Evolutionary conservation across 495 filamentous ascomycete species (phyloP).

Genomic region (Tuber aestivum): DNA sequence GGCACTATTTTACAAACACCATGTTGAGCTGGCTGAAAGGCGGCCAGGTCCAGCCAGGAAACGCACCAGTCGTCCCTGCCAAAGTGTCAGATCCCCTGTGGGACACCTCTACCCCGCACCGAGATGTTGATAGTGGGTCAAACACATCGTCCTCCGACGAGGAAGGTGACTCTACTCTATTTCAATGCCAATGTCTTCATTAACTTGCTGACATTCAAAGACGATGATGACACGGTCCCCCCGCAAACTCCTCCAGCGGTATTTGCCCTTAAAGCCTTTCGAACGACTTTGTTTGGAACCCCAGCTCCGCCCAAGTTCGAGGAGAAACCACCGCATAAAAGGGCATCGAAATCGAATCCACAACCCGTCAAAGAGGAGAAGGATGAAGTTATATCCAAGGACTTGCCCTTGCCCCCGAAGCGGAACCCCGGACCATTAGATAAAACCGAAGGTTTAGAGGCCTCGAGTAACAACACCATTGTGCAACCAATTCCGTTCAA

Average conservation of each 20-base stretch:
- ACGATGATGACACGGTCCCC: conserved; percentile 54
- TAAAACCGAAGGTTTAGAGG: conserved; percentile 7
- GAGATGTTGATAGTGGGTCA: conserved; percentile 38
- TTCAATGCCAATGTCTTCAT: conserved; percentile 7
- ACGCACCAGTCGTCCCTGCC: conserved; percentile 12
- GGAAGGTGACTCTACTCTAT: conserved; percentile 37
- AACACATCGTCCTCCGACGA: conserved; percentile 40
- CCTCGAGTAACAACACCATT: conserved; percentile 8
- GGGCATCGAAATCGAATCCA: conserved; percentile 16
- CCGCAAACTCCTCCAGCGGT: conserved; percentile 91
- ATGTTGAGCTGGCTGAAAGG: conserved; percentile 48
- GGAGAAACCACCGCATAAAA: conserved; percentile 18
- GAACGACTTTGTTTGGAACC: conserved; percentile 84
- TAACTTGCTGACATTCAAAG: conserved; percentile 41
- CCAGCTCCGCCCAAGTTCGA: conserved; percentile 50
- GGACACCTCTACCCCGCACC: conserved; percentile 19
- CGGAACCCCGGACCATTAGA: background rate
- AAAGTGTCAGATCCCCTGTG: conserved; percentile 12
- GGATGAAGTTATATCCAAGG: conserved; percentile 9
- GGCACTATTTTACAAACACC: conserved; percentile 14
- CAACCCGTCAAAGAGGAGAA: conserved; percentile 30
- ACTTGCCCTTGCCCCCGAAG: conserved; percentile 15
- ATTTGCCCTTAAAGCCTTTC: conserved; percentile 89
- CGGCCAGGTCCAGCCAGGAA: conserved; percentile 15
- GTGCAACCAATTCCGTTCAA: conserved; percentile 34